Base-by-base conservation (phyloP, 148 eudicot species). In the Diospyros kaki region DNA sequence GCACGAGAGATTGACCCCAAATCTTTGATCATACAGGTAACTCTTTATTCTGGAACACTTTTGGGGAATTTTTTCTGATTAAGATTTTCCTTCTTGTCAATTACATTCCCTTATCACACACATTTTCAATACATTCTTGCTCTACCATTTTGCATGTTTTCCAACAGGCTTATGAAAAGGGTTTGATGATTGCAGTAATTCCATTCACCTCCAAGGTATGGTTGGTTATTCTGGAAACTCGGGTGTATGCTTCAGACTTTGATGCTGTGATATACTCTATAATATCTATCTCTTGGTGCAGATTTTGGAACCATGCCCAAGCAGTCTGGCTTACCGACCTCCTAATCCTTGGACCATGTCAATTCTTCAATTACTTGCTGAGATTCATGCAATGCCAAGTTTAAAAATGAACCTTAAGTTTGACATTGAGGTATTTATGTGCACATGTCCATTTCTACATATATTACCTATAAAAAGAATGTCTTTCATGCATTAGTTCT, bases 311-410 rank as follows among this genome's bases (percentile, higher is more conserved):
- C 87, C 97, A 54, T 92, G 96, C 81, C 91, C 87, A 56, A 90
- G 71, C 85, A 94, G 98, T 86, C 53, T 92, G 38, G 96, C 94
- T 70, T 94, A 92, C 82, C 90, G 79, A 83, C 98, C 97, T 81
- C 98, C 98, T 45, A 94, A 94, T 78, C 96, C 98, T 8, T 94
- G 93, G 96, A 94, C 98, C 40, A 94, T 94, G 97, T 97, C 89
- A 39, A 84, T 94, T 78, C 88, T 94, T 53, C 87, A 84, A 66
- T 82, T 94, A 80, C 94, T 94, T 61, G 86, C 89, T 71, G 98
- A 94, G 87, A 94, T 94, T 40, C 92, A 94, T 82, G 96, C 90
- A 18, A 90, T 92, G 98, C 96, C 98, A 66, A 92, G 89, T 84
- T 81, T 92, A 75, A 94, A 94, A 83, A 92, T 94, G 98, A 90